These are phyloP conservation scores for Penicillium flavigenum DNA, from an alignment of 495 filamentous ascomycete species.

Conservation along the genomic window DNA sequence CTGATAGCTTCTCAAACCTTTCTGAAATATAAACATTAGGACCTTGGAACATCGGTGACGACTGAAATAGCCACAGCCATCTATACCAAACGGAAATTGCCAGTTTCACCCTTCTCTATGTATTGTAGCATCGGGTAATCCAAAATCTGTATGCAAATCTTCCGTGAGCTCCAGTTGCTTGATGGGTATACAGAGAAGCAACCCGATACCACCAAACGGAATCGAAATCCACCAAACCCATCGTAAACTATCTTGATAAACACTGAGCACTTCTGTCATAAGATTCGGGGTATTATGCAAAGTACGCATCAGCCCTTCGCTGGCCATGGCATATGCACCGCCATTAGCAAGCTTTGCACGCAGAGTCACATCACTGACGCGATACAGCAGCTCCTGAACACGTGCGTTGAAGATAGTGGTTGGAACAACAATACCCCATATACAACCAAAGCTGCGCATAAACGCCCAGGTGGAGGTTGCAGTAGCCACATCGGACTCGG, in stretches of 20 bases:
- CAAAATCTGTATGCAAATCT: constrained; percentile 10
- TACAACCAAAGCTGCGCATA: constrained; percentile 45
- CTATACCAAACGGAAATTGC: background rate
- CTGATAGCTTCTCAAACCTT: constrained; percentile 18
- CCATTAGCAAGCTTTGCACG: constrained; percentile 10
- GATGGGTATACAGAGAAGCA: constrained; percentile 7
- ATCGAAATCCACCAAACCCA: constrained; percentile 11
- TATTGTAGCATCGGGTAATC: background rate
- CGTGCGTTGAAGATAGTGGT: constrained; percentile 49
- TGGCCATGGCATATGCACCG: constrained; percentile 13
- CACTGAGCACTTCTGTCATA: constrained; percentile 6
- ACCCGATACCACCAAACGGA: constrained; percentile 3
- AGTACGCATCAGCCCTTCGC: constrained; percentile 4
- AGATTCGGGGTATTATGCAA: background rate
- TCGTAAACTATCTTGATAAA: constrained; percentile 8
- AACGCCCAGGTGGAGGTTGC: constrained; percentile 49
- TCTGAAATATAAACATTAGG: background rate
- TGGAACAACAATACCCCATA: constrained; percentile 55
- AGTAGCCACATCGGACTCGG: constrained; percentile 41
- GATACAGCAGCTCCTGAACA: constrained; percentile 7
- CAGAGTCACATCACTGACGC: constrained; percentile 6
- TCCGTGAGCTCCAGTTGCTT: constrained; percentile 3
- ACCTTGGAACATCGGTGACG: background rate
- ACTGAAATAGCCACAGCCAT: background rate
- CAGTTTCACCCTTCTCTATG: background rate